A percentile compares a stretch with the other conserved stretches of the same genome.
Evolutionary conservation across 805 yeast species (phyloP).

Genomic region (Barnettozyma sucrosica): DNA sequence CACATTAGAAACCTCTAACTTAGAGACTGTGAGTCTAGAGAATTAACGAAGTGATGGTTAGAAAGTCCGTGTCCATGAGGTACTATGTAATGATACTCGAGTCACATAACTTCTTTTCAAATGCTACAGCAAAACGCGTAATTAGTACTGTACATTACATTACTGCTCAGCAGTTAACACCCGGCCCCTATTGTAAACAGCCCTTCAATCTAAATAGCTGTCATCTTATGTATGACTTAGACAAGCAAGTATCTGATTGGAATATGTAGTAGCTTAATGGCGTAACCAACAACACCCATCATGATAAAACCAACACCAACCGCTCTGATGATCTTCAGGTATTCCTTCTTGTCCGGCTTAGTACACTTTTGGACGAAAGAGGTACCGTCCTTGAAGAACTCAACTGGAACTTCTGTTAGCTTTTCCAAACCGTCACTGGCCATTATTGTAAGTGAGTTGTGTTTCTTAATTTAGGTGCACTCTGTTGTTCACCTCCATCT

Average conservation of each 20-base stretch:
- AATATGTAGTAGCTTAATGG: conserved; percentile 87
- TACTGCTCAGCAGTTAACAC: neutral
- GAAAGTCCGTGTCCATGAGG: too few species aligned
- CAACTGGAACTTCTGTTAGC: conserved; percentile 80
- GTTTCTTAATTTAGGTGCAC: neutral
- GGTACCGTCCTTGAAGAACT: conserved; percentile 85
- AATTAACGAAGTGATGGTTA: too few species aligned
- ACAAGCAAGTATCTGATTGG: conserved; percentile 96
- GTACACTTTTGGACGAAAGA: conserved; percentile 88
- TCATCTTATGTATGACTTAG: conserved; percentile 30
- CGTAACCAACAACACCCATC: conserved; percentile 97
- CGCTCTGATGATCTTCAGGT: conserved; percentile 82
- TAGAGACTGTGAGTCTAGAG: too few species aligned
- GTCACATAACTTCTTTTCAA: neutral
- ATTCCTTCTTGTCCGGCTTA: conserved; percentile 88
- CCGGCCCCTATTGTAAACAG: neutral
- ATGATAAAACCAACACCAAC: conserved; percentile 95
- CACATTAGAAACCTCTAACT: too few species aligned
- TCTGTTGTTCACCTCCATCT: neutral
- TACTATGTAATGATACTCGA: neutral
- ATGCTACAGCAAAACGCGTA: neutral
- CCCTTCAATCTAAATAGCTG: neutral
- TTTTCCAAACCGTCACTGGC: conserved; percentile 65
- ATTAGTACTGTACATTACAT: conserved; percentile 6
- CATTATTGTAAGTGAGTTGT: conserved; percentile 17